Conservation (phyloP, 495 filamentous ascomycete genomes). For the Podospora australis region DNA sequence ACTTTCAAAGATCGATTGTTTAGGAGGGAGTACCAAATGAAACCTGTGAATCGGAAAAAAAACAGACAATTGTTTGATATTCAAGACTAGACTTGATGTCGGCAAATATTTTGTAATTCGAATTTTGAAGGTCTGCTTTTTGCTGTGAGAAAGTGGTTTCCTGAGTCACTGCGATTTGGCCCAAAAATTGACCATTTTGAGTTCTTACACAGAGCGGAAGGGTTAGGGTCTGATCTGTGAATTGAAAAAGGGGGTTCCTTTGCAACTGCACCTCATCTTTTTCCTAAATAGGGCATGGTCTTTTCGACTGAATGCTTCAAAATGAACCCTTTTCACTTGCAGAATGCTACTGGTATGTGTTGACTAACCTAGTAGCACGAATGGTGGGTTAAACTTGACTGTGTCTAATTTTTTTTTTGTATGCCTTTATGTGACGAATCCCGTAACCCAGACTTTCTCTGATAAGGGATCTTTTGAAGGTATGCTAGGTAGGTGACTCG, state of each 20-base stretch:
- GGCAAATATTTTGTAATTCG: background rate
- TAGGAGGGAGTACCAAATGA: no score
- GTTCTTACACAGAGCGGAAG: background rate
- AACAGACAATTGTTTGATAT: no score
- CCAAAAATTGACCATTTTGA: background rate
- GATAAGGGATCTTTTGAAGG: no score
- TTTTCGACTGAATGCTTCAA: background rate
- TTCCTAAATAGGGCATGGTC: background rate
- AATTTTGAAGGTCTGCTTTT: background rate
- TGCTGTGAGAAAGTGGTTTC: background rate
- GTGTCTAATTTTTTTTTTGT: no score
- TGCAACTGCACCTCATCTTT: background rate
- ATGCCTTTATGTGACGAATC: no score
- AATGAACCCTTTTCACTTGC: background rate
- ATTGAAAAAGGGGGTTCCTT: slow-evolving; percentile 1
- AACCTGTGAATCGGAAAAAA: no score
- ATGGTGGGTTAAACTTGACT: no score
- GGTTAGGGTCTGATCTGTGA: slow-evolving; percentile 2
- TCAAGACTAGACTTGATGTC: background rate
- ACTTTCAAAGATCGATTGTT: no score
- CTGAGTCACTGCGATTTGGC: background rate
- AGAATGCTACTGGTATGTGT: no score
- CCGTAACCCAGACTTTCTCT: no score
- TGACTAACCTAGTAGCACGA: no score
- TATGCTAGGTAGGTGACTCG: no score